Evolutionary conservation across 306 rosid genomes (phyloP), one percentile per base, ranked within the genome.

Genomic region (Castanospermum australe): DNA sequence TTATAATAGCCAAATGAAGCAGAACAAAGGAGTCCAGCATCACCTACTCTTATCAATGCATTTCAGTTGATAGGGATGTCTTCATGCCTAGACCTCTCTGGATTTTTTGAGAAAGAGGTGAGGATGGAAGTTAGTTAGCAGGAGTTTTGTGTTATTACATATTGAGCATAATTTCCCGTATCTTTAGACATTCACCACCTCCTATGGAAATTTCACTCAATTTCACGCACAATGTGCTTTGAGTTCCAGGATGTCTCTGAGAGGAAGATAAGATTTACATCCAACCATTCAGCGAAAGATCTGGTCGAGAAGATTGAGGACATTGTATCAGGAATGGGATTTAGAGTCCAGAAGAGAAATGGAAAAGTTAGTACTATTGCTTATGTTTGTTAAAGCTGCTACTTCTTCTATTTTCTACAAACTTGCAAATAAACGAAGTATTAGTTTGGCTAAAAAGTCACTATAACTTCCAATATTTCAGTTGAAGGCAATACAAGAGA

Each of bases 1-100:
- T 82, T 83, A 56, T 73, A 56, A 77, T 52, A 94, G 97, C 52
- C 81, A 66, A 63, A 76, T 75, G 92, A 89, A 33, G 91, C 39
- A 47, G 90, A 77, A 55, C 75, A 71, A 24, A 85, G 55, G 76
- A 86, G 78, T 84, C 85, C 87, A 36, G 78, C 82, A 22, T 85
- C 92, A 0, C 88, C 95, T 1, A 55, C 85, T 25, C 88, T 83
- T 33, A 92, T 95, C 57, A 95, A 95, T 73, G 99, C 99, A 65
- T 95, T 95, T 83, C 90, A 95, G 80, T 83, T 95, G 68, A 95
- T 95, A 70, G 98, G 99, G 75, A 95, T 95, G 99, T 95, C 98
- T 33, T 88, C 96, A 0, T 83, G 89, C 86, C 78, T 95, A 32
- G 99, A 95, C 86, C 99, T 95, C 84, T 95, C 99, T 20, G 97